phyloP scores from a whole-genome alignment of 371 early-diverging fungal genomes.

The Lichtheimia corymbifera region DNA sequence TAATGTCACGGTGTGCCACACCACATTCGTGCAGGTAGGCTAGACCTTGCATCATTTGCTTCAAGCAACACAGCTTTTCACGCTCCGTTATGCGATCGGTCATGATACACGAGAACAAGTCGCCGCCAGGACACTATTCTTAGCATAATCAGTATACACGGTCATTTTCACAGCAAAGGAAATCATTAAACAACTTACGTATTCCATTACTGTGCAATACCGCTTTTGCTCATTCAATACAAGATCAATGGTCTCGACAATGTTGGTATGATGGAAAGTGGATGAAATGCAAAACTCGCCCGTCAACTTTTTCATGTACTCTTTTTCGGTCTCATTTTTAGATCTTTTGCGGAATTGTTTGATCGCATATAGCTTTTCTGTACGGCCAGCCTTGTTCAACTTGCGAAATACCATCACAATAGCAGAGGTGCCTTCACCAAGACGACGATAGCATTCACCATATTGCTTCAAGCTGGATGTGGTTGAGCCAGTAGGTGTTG shows the following conservation, averaged over 20 bases:
- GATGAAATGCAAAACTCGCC: constrained; percentile 93
- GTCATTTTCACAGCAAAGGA: no score
- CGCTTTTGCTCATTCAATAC: constrained; percentile 86
- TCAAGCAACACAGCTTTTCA: constrained; percentile 89
- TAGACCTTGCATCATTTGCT: constrained; percentile 90
- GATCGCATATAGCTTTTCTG: constrained; percentile 57
- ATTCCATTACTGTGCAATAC: constrained; percentile 97
- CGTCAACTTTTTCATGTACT: constrained; percentile 77
- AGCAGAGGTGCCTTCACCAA: constrained; percentile 92
- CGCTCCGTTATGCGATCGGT: constrained; percentile 68
- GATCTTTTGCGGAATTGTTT: constrained; percentile 72
- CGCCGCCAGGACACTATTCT: constrained; percentile 65
- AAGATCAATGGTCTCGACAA: constrained; percentile 89
- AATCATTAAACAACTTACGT: constrained; percentile 36
- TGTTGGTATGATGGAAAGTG: constrained; percentile 77
- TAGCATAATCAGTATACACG: not conserved
- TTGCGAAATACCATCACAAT: constrained; percentile 88
- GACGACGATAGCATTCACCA: constrained; percentile 73
- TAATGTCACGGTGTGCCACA: constrained; percentile 91
- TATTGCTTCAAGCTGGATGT: constrained; percentile 33
- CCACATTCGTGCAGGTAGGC: constrained; percentile 91
- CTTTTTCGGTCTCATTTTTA: constrained; percentile 53
- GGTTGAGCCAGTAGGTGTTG: constrained; percentile 3
- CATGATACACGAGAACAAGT: constrained; percentile 76
- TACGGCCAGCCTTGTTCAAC: constrained; percentile 36